phyloP scores from a whole-genome alignment of 176 grass and related monocot genomes.

The Oryza glaberrima region DNA sequence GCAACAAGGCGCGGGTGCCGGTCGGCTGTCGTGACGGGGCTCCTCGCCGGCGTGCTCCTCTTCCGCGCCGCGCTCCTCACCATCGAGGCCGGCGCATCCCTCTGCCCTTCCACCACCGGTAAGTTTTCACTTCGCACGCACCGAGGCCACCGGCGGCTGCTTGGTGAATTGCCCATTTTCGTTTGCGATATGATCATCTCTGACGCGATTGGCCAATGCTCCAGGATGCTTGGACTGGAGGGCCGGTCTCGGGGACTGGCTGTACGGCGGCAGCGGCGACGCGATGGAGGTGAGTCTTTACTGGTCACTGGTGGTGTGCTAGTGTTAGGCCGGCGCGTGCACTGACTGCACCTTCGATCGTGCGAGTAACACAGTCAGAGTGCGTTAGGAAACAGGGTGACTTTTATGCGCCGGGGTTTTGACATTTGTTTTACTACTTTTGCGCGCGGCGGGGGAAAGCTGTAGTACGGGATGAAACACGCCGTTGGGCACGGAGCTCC shows the following conservation, averaged over 20 bases:
- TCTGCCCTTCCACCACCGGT: constrained; percentile 66
- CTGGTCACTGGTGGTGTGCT: not conserved
- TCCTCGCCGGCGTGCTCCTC: constrained; percentile 80
- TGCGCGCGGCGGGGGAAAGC: not conserved
- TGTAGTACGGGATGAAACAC: not conserved
- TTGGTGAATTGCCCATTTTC: not conserved
- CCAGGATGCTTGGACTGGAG: constrained; percentile 84
- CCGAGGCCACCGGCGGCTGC: not conserved
- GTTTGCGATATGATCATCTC: too few species aligned
- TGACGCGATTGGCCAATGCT: not conserved
- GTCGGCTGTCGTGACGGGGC: constrained; percentile 50
- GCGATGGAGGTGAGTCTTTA: constrained; percentile 62
- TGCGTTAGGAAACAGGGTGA: not conserved
- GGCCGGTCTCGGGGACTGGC: constrained; percentile 52
- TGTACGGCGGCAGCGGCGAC: constrained; percentile 57
- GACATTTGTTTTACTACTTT: constrained; percentile 18
- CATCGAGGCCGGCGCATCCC: constrained; percentile 73
- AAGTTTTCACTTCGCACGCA: not conserved
- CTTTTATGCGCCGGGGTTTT: constrained; percentile 19
- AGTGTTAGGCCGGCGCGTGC: not conserved
- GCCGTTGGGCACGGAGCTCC: constrained; percentile 16
- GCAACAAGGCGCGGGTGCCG: constrained; percentile 56
- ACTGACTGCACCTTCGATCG: not conserved
- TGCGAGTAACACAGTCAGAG: not conserved
- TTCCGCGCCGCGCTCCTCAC: constrained; percentile 76